Base-by-base conservation (phyloP, 2,329 filamentous ascomycete species). In the Colletotrichum tropicicola region DNA sequence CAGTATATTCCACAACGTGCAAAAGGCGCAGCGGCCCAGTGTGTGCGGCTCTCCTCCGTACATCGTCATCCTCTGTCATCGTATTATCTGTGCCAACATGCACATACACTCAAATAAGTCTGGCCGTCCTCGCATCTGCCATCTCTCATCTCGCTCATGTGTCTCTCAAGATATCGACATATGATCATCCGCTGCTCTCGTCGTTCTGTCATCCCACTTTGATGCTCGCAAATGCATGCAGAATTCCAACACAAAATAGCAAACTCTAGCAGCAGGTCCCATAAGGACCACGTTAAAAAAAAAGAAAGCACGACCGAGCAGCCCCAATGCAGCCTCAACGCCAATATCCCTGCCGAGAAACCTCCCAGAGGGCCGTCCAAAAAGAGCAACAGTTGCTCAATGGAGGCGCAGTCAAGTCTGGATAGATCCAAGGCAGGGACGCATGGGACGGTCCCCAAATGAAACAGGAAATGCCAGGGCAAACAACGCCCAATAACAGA, bases 271-370 rank as follows among this genome's bases (percentile, higher is more conserved):
- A 23, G 27, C 10, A 28, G 48, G 57, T 55, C 61, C n/a, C 10
- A n/a, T 28, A 23, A 28, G 35, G 49, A 51, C 49, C 49, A 13
- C 13, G 5, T 28, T n/a, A 30, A 8, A 56, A 56, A 17, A 45
- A 32, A 47, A 27, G 5, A 43, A 41, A 37, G 25, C 35, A 44
- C 28, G 17, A 61, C 58, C 35, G 39, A 61, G 37, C 49, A 55
- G 61, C 57, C 49, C 57, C 57, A 32, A 61, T 65, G 61, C 61
- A 65, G 49, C 61, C 61, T 61, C 57, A 65, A 65, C 61, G 57
- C 61, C 61, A 10, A 55, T 54, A 15, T 44, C 37, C 44, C 61
- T 41, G 21, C 23, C 44, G 12, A 30, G 17, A 8, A 45, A 25
- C 6, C 15, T 48, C 21, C 37, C 17, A 27, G 37, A 61, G 30